These are phyloP conservation scores for Neurospora sp. DNA, from an alignment of 495 filamentous ascomycete genomes.

Conservation along the genomic window DNA sequence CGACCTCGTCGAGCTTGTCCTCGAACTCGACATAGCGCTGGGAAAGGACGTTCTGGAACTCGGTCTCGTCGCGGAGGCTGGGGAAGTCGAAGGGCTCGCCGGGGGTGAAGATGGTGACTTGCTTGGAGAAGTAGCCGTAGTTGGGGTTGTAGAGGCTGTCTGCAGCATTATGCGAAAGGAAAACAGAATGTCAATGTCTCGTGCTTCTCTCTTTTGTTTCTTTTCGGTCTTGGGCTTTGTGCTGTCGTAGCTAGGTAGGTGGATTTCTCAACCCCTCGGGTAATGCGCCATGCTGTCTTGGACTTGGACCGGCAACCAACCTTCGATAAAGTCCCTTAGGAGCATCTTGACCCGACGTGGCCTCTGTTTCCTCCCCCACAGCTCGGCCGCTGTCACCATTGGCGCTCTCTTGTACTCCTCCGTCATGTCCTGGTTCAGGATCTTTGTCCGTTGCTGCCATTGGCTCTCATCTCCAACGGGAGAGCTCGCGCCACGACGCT, in stretches of 20 bases:
- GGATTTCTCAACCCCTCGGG: background rate
- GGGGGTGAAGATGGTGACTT: conserved; percentile 90
- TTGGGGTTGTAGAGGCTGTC: conserved; percentile 95
- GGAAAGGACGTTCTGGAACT: conserved; percentile 68
- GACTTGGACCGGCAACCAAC: conserved; percentile 32
- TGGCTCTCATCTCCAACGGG: conserved; percentile 34
- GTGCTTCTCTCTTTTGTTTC: background rate
- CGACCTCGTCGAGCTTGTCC: conserved; percentile 63
- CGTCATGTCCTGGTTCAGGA: conserved; percentile 61
- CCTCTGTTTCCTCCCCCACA: conserved; percentile 61
- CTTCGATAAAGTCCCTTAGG: conserved; percentile 93
- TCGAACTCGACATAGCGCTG: conserved; percentile 83
- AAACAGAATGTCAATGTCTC: background rate
- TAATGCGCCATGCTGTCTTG: background rate
- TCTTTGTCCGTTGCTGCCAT: conserved; percentile 74
- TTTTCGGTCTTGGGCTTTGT: background rate
- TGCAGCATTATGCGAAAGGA: conserved; percentile 20
- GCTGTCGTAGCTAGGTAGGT: background rate
- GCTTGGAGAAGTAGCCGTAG: conserved; percentile 97
- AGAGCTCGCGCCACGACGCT: conserved; percentile 12
- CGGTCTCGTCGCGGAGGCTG: conserved; percentile 63
- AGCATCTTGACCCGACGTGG: conserved; percentile 92
- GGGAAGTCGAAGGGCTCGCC: conserved; percentile 92
- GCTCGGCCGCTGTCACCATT: conserved; percentile 67
- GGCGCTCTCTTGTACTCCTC: conserved; percentile 75